Evolutionary conservation across 2,329 filamentous ascomycete genomes (phyloP), one percentile per base, ranked within the genome.

Genomic region (Furcasterigmium furcatum): DNA sequence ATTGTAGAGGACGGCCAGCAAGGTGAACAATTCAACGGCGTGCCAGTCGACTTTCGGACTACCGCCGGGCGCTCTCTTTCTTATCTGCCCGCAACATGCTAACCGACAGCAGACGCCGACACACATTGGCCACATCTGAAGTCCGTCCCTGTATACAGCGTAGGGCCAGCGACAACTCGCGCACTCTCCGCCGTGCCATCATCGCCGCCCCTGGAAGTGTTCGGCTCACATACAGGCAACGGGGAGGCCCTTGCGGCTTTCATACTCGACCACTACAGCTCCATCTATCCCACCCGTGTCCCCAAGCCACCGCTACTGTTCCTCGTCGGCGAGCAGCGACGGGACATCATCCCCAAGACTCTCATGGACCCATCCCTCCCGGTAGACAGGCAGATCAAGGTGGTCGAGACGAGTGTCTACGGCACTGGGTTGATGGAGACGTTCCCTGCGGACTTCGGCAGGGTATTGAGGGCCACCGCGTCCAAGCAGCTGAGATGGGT

Each of bases 331-430:
- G 92, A 96, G 61, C 88, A 91, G 61, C 80, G 91, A 45, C 74
- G 94, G 38, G 94, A 97, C 62, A 82, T 96, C 53, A 96, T 99
- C 52, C 91, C 94, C 2, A 88, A 80, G 55, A 89, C 81, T 2
- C 70, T 97, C 30, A 87, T 84, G 73, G 76, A 79, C 32, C 59
- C 70, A 0, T 55, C 60, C 0, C 66, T 91, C 9, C 64, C 76
- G 0, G 52, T 60, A 0, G 59, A 70, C 13, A 64, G 66, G 43
- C 72, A 79, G 41, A 86, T 94, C 19, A 65, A 64, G 8, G 86
- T 97, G 1, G 79, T 18, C 30, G 91, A 97, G 64, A 61, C 90
- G 8, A 82, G 92, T 3, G 84, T 96, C 12, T 99, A 99, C 61
- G 86, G 88, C 48, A 96, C 92, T 0, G 83, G 81, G 1, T 86